A percentile compares a stretch with the other conserved stretches of the same genome.
phyloP scores from a whole-genome alignment of 2,329 filamentous ascomycete genomes.

The Trichoderma guizhouense region DNA sequence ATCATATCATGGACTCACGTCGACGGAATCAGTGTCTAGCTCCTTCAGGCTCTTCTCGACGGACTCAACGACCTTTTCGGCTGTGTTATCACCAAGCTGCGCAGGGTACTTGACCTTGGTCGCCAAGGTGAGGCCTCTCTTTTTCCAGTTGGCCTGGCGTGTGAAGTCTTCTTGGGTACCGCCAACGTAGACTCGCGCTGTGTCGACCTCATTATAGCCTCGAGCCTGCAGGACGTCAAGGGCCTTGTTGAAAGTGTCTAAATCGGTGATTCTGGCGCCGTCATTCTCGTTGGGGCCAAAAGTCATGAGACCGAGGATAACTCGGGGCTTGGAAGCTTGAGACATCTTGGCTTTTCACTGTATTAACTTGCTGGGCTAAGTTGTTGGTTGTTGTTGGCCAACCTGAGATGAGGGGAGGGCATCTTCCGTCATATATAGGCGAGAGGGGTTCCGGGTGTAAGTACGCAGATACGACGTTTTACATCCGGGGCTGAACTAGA shows the following conservation, averaged over 20 bases:
- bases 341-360: constrained; percentile 38
- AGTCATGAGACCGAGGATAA: constrained; percentile 85
- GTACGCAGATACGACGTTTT: neutral
- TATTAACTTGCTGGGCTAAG: neutral
- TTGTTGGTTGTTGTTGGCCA: neutral
- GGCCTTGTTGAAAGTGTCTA: constrained; percentile 64
- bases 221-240: constrained; percentile 74
- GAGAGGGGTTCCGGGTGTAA: neutral
- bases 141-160: constrained; percentile 70
- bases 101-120: constrained; percentile 71
- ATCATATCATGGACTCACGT: constrained; percentile 45
- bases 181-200: constrained; percentile 69
- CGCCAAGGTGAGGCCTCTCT: constrained; percentile 71
- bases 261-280: constrained; percentile 69
- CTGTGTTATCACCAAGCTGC: constrained; percentile 57
- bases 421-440: neutral
- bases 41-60: constrained; percentile 68
- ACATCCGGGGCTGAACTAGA: neutral
- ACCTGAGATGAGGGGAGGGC: neutral
- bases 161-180: constrained; percentile 78
- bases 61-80: constrained; percentile 60
- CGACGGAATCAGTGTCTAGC: constrained; percentile 68
- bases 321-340: constrained; percentile 53
- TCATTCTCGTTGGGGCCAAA: constrained; percentile 62
- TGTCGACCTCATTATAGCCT: constrained; percentile 79